These are phyloP conservation scores for Diaporthe helianthi DNA, from an alignment of 2,329 filamentous ascomycete species.

Conservation along the genomic window DNA sequence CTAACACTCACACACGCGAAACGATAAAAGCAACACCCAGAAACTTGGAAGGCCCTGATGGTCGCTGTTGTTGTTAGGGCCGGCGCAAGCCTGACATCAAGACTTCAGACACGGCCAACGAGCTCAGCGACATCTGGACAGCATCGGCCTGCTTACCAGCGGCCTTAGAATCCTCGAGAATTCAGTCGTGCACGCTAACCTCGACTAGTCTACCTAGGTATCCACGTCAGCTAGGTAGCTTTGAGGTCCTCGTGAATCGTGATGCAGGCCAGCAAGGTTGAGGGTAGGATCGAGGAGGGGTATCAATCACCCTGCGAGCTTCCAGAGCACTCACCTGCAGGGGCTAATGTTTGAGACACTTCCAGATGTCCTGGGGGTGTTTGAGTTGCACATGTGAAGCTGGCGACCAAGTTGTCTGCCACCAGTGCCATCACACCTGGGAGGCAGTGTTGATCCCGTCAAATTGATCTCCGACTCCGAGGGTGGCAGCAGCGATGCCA, in stretches of 20 bases:
- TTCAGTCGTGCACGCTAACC: slow-evolving; percentile 41
- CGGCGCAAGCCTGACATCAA: slow-evolving; percentile 30
- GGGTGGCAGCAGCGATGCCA: background rate
- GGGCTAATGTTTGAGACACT: slow-evolving; percentile 43
- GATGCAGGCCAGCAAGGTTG: slow-evolving; percentile 39
- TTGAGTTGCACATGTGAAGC: slow-evolving; percentile 44
- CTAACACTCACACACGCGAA: too few species aligned
- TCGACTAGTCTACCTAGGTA: slow-evolving; percentile 43
- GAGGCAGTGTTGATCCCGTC: slow-evolving; percentile 36
- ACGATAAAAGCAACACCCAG: too few species aligned
- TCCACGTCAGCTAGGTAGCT: too few species aligned
- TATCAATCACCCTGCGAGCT: slow-evolving; percentile 47
- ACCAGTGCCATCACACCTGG: slow-evolving; percentile 8
- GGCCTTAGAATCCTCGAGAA: slow-evolving; percentile 46
- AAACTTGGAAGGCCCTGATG: background rate
- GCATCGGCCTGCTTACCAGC: slow-evolving; percentile 48
- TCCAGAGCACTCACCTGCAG: slow-evolving; percentile 46
- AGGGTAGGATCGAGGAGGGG: slow-evolving; percentile 41
- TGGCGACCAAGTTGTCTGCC: slow-evolving; percentile 38
- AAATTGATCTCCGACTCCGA: slow-evolving; percentile 4
- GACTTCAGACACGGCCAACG: slow-evolving; percentile 44
- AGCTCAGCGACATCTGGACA: slow-evolving; percentile 48
- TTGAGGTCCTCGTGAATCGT: slow-evolving; percentile 43
- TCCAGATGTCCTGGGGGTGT: slow-evolving; percentile 41
- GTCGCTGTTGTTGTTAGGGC: slow-evolving; percentile 25